These are phyloP conservation scores for Pythium rhizo-oryzae DNA, from an alignment of 352 stramenopile genomes.

Conservation along the genomic window DNA sequence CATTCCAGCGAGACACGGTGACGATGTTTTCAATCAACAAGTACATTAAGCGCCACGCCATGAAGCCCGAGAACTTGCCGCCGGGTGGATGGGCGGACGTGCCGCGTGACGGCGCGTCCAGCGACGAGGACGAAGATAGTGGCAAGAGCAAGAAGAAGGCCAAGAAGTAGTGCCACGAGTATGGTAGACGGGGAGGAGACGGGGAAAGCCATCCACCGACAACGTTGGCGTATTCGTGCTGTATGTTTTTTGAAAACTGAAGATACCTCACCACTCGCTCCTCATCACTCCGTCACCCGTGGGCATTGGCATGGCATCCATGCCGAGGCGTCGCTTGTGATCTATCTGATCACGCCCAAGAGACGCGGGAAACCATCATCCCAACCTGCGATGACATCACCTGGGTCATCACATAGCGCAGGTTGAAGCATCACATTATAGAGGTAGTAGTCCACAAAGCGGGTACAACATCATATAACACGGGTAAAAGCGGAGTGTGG, in stretches of 20 bases:
- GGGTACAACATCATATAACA: not conserved
- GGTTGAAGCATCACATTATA: not conserved
- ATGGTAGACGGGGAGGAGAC: not conserved
- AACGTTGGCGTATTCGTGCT: constrained; percentile 18
- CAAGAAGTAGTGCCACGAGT: constrained; percentile 26
- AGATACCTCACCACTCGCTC: constrained; percentile 2
- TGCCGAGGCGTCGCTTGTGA: not conserved
- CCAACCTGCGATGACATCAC: constrained; percentile 1
- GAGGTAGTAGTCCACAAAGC: constrained; percentile 4
- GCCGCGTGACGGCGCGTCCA: constrained; percentile 73
- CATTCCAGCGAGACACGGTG: constrained; percentile 85
- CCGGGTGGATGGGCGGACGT: constrained; percentile 73
- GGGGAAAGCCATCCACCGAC: not conserved
- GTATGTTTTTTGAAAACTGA: constrained; percentile 23
- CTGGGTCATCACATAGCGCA: not conserved
- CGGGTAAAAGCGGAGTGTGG: constrained; percentile 5
- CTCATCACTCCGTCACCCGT: not conserved
- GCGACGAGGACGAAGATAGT: constrained; percentile 73
- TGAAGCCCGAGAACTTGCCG: constrained; percentile 69
- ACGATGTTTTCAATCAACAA: constrained; percentile 93
- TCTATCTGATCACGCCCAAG: not conserved
- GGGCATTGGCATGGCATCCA: too few species aligned
- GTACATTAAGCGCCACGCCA: constrained; percentile 86
- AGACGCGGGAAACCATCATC: constrained; percentile 13
- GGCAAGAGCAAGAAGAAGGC: constrained; percentile 24